These are phyloP conservation scores for Aspergillus arachidicola DNA, from an alignment of 2,329 filamentous ascomycete species.

Conservation along the genomic window DNA sequence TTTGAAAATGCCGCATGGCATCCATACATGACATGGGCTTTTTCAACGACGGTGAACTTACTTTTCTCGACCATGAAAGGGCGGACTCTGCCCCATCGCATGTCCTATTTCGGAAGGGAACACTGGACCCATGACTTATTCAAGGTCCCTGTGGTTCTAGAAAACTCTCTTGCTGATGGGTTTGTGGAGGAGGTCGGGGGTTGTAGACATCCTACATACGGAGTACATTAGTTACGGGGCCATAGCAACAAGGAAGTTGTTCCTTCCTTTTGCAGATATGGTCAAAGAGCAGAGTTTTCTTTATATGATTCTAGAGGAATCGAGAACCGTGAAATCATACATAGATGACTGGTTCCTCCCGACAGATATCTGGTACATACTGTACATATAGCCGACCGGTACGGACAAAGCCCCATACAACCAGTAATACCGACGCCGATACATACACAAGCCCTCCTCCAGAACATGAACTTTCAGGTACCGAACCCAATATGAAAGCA, in stretches of 20 bases:
- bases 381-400: background rate
- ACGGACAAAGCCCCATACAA: background rate
- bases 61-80: too few species aligned
- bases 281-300: background rate
- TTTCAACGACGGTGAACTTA: background rate
- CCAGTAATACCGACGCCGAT: background rate
- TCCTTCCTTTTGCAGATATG: background rate
- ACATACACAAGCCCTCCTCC: background rate
- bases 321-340: background rate
- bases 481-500: slow-evolving; percentile 4
- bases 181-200: background rate
- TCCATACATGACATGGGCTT: background rate
- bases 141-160: background rate
- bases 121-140: background rate
- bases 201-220: background rate
- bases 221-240: background rate
- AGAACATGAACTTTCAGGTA: background rate
- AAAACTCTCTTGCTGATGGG: background rate
- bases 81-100: background rate
- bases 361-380: background rate
- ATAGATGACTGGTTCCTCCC: background rate
- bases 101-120: background rate
- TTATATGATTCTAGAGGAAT: background rate
- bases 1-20: slow-evolving; percentile 1
- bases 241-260: background rate